phyloP scores from a whole-genome alignment of 345 rosid species.

The Ailanthus altissimus region DNA sequence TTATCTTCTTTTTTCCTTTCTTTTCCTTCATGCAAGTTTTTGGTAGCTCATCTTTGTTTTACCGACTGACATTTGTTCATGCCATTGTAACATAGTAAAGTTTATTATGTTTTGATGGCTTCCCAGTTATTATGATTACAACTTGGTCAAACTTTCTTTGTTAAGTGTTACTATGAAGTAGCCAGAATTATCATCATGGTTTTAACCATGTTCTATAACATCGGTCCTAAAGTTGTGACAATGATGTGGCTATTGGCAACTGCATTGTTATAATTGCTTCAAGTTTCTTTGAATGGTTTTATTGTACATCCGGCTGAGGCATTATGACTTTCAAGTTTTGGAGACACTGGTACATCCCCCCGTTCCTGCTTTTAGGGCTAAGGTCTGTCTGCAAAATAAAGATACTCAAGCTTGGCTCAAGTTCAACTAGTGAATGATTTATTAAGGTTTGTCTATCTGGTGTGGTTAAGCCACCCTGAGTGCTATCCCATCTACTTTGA shows the following conservation, averaged over 20 bases:
- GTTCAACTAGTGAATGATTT: slow-evolving; percentile 1
- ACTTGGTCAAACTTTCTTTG: neutral
- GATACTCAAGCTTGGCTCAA: neutral
- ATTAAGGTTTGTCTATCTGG: neutral
- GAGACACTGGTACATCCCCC: neutral
- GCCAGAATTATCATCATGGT: neutral
- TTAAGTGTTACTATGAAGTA: neutral
- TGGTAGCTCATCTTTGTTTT: neutral
- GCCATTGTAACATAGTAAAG: neutral
- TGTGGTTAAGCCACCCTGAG: neutral
- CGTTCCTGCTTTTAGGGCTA: neutral
- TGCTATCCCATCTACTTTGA: neutral
- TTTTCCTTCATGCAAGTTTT: neutral
- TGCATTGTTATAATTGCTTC: neutral
- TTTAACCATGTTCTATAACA: neutral
- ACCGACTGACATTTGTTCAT: neutral
- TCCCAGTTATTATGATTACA: neutral
- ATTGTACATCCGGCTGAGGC: neutral
- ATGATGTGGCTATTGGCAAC: neutral
- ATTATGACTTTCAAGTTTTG: neutral
- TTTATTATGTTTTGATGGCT: neutral
- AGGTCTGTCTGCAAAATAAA: neutral
- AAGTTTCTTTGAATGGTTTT: neutral
- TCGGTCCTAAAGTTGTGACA: neutral
- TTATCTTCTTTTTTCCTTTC: neutral